Base-by-base conservation (phyloP, 176 grass and related monocot species). In the Oryza australiensis region DNA sequence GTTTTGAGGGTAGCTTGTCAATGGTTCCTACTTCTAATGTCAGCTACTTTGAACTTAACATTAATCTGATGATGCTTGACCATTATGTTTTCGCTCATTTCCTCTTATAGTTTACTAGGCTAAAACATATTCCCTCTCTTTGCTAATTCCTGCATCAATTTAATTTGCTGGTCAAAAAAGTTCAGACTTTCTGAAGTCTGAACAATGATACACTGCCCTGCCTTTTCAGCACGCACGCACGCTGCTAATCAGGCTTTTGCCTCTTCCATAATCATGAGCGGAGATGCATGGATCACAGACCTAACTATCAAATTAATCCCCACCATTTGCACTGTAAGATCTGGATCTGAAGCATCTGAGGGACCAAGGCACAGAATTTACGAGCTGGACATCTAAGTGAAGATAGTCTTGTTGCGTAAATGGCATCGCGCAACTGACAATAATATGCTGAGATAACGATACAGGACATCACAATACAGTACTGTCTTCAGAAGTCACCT, bases 161-260 rank as follows among this genome's bases (percentile, higher is more conserved):
- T 65, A 57, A 89, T 89, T 26, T 38, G 35, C 10, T 78, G 27
- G n/a, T 78, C 27, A 62, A 79, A n/a, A 43, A 73, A 35, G 73
- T 57, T 28, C 33, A 70, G 57, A 35, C 73, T 82, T 66, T 86
- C 51, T 22, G 18, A 55, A 55, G 5, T 38, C 35, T 68, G 41
- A 82, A 89, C 27, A 86, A 89, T 82, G 73, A 86, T 86, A 60
- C 67, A 62, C 16, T 34, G 49, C 62, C 64, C 10, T 51, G 66
- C 28, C 78, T 77, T 82, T 78, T 55, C 9, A 13, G 83, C 73
- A 82, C 28, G 72, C 82, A 76, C 63, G 75, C 75, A 62, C 20
- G 57, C 88, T 48, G 73, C 83, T 89, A 78, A 89, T 82, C 73
- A 78, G 88, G 78, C 83, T 86, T 89, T 89, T 35, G 68, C 62